Evolutionary conservation across 1,139 yeast genomes (phyloP).

Genomic region (Sugiyamaella paludigena): DNA sequence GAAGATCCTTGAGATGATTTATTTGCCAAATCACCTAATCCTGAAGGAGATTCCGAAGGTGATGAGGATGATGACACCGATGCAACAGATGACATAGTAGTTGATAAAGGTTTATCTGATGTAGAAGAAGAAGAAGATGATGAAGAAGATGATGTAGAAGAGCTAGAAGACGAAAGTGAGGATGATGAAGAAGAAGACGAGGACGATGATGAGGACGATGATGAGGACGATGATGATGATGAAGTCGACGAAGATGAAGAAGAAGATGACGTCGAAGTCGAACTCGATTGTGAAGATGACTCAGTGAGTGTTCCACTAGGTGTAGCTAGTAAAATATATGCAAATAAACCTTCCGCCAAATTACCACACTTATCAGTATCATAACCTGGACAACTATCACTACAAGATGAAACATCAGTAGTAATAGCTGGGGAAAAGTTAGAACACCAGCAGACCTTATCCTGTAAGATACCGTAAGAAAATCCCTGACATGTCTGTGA

Average conservation of each 20-base stretch:
- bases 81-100: constrained; percentile 16
- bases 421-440: constrained; percentile 48
- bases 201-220: constrained; percentile 16
- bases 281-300: constrained; percentile 24
- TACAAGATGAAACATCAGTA: constrained; percentile 42
- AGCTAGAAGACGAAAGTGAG: constrained; percentile 9
- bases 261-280: constrained; percentile 15
- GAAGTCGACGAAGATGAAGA: constrained; percentile 16
- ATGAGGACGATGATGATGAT: constrained; percentile 16
- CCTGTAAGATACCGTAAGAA: constrained; percentile 56
- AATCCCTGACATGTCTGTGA: constrained; percentile 50
- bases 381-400: constrained; percentile 53
- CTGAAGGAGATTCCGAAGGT: constrained; percentile 30
- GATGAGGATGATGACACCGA: constrained; percentile 20
- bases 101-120: background rate
- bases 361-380: constrained; percentile 48
- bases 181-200: constrained; percentile 16
- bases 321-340: constrained; percentile 43
- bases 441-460: constrained; percentile 59
- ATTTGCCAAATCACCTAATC: background rate
- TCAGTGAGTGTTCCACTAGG: constrained; percentile 37
- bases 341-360: constrained; percentile 38
- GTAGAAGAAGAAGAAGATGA: constrained; percentile 12
- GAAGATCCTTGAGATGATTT: constrained; percentile 24
- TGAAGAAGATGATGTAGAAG: constrained; percentile 8